These are phyloP conservation scores for Celoporthe dispersa DNA, from an alignment of 2,329 filamentous ascomycete genomes.

Conservation along the genomic window DNA sequence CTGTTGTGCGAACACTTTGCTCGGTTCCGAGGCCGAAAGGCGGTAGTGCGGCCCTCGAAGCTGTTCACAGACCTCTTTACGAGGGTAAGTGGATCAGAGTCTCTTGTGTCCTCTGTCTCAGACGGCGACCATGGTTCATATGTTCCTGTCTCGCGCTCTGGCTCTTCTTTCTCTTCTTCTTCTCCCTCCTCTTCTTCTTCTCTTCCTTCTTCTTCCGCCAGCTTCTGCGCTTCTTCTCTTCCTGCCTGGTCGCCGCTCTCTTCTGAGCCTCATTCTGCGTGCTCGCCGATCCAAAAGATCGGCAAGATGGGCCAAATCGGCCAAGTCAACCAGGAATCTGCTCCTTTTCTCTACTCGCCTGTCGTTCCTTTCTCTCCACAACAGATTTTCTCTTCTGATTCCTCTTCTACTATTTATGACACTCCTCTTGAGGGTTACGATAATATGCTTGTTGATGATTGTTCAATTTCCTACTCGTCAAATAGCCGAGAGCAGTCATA, in stretches of 20 bases:
- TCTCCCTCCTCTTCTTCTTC: slow-evolving; percentile 33
- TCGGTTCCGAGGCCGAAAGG: slow-evolving; percentile 58
- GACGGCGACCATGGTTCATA: slow-evolving; percentile 38
- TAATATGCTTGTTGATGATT: slow-evolving; percentile 29
- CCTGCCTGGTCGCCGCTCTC: slow-evolving; percentile 28
- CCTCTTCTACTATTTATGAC: slow-evolving; percentile 26
- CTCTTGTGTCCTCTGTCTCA: slow-evolving; percentile 39
- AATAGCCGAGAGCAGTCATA: slow-evolving; percentile 33
- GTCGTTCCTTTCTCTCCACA: slow-evolving; percentile 24
- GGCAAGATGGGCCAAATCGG: slow-evolving; percentile 19
- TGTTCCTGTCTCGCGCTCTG: slow-evolving; percentile 33
- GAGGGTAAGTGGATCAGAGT: slow-evolving; percentile 51
- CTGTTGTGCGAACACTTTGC: slow-evolving; percentile 60
- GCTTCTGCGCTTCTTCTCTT: slow-evolving; percentile 33
- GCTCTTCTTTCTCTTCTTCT: slow-evolving; percentile 33
- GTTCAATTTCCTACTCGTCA: slow-evolving; percentile 32
- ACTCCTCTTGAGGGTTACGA: slow-evolving; percentile 23
- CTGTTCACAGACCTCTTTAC: slow-evolving; percentile 56
- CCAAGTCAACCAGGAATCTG: slow-evolving; percentile 22
- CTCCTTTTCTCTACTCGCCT: slow-evolving; percentile 23
- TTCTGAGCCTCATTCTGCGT: slow-evolving; percentile 19
- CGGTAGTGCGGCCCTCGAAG: slow-evolving; percentile 51
- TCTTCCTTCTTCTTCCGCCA: slow-evolving; percentile 35
- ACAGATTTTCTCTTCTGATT: slow-evolving; percentile 29
- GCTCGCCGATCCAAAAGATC: slow-evolving; percentile 19